These are phyloP conservation scores for Musa beccarii DNA, from an alignment of 176 grass and related monocot species.

Conservation along the genomic window DNA sequence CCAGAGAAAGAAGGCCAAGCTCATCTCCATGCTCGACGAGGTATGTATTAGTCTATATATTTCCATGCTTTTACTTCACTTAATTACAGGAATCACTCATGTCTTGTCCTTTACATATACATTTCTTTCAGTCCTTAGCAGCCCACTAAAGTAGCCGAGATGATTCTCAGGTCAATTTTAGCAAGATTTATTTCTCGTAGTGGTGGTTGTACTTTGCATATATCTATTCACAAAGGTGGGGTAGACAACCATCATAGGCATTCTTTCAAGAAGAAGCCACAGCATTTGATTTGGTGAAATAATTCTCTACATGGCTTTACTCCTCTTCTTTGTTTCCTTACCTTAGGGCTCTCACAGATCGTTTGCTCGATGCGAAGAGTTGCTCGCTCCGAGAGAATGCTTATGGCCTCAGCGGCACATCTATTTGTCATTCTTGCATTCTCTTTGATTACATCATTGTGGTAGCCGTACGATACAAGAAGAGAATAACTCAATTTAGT, in stretches of 20 bases:
- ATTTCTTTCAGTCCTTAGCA: not conserved
- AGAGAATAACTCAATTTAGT: no score
- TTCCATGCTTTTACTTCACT: no score
- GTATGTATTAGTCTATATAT: conserved; percentile 37
- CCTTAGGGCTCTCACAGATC: not conserved
- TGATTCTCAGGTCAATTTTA: not conserved
- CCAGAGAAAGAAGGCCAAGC: conserved; percentile 93
- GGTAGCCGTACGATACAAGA: no score
- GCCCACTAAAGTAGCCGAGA: not conserved
- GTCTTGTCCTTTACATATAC: not conserved
- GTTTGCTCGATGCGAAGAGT: not conserved
- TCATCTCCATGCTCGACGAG: conserved; percentile 99
- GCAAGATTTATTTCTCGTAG: not conserved
- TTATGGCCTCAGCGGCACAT: no score
- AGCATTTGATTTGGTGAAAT: not conserved
- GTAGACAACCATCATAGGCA: conserved; percentile 3
- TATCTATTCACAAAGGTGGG: conserved; percentile 10
- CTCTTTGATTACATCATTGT: no score
- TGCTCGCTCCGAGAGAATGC: no score
- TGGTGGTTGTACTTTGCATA: conserved; percentile 11
- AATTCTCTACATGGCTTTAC: not conserved
- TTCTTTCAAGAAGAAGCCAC: conserved; percentile 5
- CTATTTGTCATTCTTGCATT: no score
- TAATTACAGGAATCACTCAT: no score
- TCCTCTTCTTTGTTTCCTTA: not conserved